These are phyloP conservation scores for Dictyostelium firmibasis DNA, from an alignment of 78 protist genomes.

Conservation along the genomic window DNA sequence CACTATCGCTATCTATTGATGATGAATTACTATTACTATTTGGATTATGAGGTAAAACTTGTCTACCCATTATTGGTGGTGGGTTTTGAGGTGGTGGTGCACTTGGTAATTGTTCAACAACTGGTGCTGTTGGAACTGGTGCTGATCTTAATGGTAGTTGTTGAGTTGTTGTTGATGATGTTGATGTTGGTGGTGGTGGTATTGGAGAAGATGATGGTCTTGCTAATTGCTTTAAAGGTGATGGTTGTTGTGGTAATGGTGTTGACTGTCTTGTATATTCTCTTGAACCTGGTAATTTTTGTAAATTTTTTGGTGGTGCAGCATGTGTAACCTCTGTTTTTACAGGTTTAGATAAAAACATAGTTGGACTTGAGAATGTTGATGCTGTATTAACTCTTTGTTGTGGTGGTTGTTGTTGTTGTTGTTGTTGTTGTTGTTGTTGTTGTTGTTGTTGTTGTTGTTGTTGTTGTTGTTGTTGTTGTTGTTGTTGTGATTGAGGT, in stretches of 20 bases:
- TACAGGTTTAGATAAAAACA: background rate
- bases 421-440: background rate
- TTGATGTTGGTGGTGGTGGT: background rate
- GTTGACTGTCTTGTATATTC: background rate
- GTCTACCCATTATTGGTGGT: background rate
- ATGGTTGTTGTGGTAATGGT: background rate
- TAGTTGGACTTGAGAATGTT: background rate
- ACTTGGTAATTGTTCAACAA: background rate
- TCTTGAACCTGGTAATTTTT: background rate
- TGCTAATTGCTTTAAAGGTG: background rate
- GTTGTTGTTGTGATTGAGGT: background rate
- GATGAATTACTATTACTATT: background rate
- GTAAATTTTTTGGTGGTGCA: background rate
- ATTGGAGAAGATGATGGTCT: background rate
- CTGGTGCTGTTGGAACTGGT: background rate
- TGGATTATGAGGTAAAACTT: constrained; percentile 9
- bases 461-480: background rate
- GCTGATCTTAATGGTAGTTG: background rate
- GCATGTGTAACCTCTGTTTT: background rate
- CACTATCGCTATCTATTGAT: background rate
- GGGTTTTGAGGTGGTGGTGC: constrained; percentile 1
- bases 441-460: background rate
- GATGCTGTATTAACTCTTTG: background rate
- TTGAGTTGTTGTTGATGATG: background rate
- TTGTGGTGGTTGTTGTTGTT: background rate